Conservation (phyloP, 129 eudicot species). For the Calendula officinalis region DNA sequence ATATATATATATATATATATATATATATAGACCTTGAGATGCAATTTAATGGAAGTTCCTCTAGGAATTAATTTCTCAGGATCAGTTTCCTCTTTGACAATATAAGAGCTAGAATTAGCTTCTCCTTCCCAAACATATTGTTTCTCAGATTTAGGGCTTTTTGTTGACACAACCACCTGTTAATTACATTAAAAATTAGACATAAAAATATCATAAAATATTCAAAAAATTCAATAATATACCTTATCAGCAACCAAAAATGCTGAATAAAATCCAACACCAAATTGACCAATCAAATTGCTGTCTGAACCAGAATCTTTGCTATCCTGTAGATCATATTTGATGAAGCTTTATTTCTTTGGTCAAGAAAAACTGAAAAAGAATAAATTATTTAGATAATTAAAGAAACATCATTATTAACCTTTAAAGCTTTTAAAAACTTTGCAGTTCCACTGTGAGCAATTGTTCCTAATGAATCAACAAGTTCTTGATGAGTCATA, state of each 20-base stretch:
- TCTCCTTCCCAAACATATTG: conserved; percentile 99
- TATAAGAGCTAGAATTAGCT: conserved; percentile 87
- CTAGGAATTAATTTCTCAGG: conserved; percentile 78
- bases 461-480: conserved; percentile 94
- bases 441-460: conserved; percentile 99
- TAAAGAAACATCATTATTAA: conserved; percentile 6
- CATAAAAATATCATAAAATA: conserved; percentile 5
- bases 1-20: too few species aligned
- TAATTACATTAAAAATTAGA: conserved; percentile 17
- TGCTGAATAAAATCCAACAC: conserved; percentile 98
- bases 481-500: conserved; percentile 90
- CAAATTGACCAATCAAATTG: conserved; percentile 97
- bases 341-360: not conserved
- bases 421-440: conserved; percentile 88
- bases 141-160: conserved; percentile 89
- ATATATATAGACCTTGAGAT: conserved; percentile 67
- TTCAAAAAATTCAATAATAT: not conserved
- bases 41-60: conserved; percentile 77
- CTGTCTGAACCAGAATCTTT: conserved; percentile 92
- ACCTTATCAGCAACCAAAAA: conserved; percentile 85
- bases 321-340: conserved; percentile 59
- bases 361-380: not conserved
- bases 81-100: conserved; percentile 91
- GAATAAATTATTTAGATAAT: not conserved
- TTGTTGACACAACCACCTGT: conserved; percentile 92